Base-by-base conservation (phyloP, 352 stramenopile species). In the Globisporangium nagaii region DNA sequence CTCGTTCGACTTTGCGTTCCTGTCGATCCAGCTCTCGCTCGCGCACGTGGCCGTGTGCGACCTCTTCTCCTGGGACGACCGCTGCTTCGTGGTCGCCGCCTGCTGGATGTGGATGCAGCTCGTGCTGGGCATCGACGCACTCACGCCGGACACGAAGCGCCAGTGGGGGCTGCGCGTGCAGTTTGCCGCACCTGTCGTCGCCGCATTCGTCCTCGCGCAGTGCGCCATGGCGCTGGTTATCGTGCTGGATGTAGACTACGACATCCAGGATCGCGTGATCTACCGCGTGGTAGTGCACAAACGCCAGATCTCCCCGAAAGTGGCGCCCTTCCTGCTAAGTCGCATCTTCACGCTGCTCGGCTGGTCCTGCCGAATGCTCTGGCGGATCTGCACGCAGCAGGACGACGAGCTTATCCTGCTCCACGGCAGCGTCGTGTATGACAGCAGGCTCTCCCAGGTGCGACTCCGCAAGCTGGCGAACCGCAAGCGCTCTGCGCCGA, bases 1-100 rank as follows among this genome's bases (percentile, higher is more conserved):
- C 11, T 66, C 60, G 27, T 75, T 75, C 52, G 64, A 75, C 53
- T 70, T 72, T n/a, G 42, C 44, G 3, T 75, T 70, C 44, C n/a
- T 72, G 15, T 63, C 67, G 19, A 25, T 63, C 8, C 67, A 75
- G 48, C 36, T 70, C 31, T 56, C 46, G 13, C 28, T 50, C 8
- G 40, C 56, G 15, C 41, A 62, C 28, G 12, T 67, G 12, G 58
- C 39, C 9, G 24, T 70, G 2, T 63, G 52, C 20, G 67, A 68
- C 24, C 34, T 69, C 4, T 62, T 64, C 25, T 37, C 34, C 12
- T 75, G 67, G 67, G 40, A 60, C 10, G 4, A 25, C 0, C 17
- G 53, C 1, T 59, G 41, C 31, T 22, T 45, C 2, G 13, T 32
- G 6, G 34, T 61, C 15, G 20, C 24, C 5, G 41, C 41, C 12